A percentile compares a stretch with the other conserved stretches of the same genome.
Evolutionary conservation across 768 basidiomycete species (phyloP).

Genomic region (Clathrus columnatus): DNA sequence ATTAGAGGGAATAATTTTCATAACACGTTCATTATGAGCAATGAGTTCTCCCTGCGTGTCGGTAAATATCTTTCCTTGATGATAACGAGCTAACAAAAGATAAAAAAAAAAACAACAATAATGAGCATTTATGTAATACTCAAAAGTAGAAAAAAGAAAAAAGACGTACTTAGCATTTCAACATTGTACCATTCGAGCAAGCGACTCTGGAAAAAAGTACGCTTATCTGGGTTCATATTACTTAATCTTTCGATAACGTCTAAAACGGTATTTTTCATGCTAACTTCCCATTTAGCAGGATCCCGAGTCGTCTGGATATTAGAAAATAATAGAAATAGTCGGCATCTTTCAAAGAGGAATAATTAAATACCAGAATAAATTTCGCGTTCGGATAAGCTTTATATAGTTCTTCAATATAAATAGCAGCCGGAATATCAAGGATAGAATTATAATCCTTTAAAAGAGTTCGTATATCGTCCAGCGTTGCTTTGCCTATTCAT

Average conservation of each 20-base stretch:
- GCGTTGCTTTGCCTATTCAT: neutral
- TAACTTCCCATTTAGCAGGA: neutral
- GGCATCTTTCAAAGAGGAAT: neutral
- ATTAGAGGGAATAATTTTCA: neutral
- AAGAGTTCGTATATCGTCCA: neutral
- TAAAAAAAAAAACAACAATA: too few relatives aligned
- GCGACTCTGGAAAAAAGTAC: too few relatives aligned
- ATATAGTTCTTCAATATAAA: too few relatives aligned
- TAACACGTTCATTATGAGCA: slow-evolving; percentile 2
- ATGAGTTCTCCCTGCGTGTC: neutral
- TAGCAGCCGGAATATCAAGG: neutral
- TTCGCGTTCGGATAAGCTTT: slow-evolving; percentile 6
- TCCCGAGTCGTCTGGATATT: too few relatives aligned
- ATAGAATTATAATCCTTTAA: neutral
- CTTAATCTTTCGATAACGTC: too few relatives aligned
- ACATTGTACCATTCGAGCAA: too few relatives aligned
- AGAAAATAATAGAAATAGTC: neutral
- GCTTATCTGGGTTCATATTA: too few relatives aligned
- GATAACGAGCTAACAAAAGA: too few relatives aligned
- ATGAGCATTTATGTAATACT: too few relatives aligned
- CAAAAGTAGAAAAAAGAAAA: too few relatives aligned
- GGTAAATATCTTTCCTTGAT: neutral
- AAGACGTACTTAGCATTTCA: too few relatives aligned
- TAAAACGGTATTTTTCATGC: neutral
- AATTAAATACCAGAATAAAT: neutral